Conservation (phyloP, 2,329 filamentous ascomycete species). For the Cryoendolithus antarcticus region DNA sequence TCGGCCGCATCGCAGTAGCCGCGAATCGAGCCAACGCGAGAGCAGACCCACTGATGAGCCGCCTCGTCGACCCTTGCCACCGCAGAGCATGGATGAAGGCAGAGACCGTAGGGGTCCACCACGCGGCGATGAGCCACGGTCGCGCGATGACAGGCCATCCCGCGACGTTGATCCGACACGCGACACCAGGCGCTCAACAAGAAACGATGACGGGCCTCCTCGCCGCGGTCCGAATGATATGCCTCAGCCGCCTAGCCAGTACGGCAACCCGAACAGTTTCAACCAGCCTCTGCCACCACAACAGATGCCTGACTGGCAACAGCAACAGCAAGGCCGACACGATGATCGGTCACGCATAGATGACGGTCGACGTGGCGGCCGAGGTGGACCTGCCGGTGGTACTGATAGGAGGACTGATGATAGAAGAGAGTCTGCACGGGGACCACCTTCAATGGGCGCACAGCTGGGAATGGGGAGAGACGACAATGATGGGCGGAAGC, state of each 20-base stretch:
- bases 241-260: conserved; percentile 2
- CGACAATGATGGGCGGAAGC: conserved; percentile 14
- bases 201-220: conserved; percentile 10
- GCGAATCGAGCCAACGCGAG: conserved; percentile 16
- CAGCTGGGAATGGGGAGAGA: neutral
- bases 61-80: conserved; percentile 10
- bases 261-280: conserved; percentile 4
- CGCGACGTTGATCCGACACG: conserved; percentile 6
- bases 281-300: conserved; percentile 2
- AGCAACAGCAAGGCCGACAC: conserved; percentile 11
- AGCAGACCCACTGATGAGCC: conserved; percentile 12
- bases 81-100: conserved; percentile 12
- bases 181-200: conserved; percentile 6
- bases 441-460: conserved; percentile 7
- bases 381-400: neutral
- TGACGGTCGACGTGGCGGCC: conserved; percentile 1
- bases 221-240: conserved; percentile 8
- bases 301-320: neutral
- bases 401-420: neutral
- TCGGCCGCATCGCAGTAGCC: conserved; percentile 12
- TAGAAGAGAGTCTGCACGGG: conserved; percentile 8
- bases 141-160: conserved; percentile 10
- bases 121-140: conserved; percentile 14
- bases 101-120: conserved; percentile 11
- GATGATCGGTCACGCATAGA: conserved; percentile 5